A percentile compares a stretch with the other conserved stretches of the same genome.
Evolutionary conservation across 495 filamentous ascomycete species (phyloP).

Genomic region (Saxophila tyrrhenica): DNA sequence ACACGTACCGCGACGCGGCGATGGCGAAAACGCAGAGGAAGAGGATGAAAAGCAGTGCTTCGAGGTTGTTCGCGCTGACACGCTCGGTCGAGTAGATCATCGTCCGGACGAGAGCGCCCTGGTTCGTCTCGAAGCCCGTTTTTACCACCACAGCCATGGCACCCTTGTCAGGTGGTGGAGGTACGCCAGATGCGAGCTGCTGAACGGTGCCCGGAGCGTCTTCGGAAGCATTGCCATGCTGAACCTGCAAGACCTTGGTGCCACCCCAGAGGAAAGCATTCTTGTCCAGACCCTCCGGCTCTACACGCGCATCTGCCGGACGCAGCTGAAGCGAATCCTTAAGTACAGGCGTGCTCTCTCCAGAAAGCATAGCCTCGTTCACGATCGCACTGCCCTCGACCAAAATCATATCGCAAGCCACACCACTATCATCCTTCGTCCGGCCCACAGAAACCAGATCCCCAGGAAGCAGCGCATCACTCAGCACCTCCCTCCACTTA

Average conservation of each 20-base stretch:
- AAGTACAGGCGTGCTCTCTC: constrained; percentile 90
- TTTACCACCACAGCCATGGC: constrained; percentile 90
- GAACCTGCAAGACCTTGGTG: constrained; percentile 93
- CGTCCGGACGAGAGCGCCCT: constrained; percentile 91
- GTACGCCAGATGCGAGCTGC: constrained; percentile 58
- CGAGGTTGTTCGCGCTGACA: constrained; percentile 91
- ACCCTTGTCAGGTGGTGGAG: constrained; percentile 75
- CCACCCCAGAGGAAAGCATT: constrained; percentile 92
- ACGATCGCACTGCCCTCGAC: constrained; percentile 94
- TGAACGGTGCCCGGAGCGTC: constrained; percentile 52
- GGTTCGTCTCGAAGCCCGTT: constrained; percentile 97
- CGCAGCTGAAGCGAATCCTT: constrained; percentile 94
- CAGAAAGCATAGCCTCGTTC: constrained; percentile 98
- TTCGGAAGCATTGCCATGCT: constrained; percentile 60
- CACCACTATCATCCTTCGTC: constrained; percentile 92
- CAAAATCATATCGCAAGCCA: constrained; percentile 93
- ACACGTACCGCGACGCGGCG: constrained; percentile 99
- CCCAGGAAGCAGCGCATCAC: constrained; percentile 90
- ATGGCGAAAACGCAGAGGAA: constrained; percentile 94
- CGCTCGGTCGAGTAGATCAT: constrained; percentile 99
- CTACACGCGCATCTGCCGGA: constrained; percentile 70
- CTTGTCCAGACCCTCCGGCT: constrained; percentile 88
- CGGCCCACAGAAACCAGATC: constrained; percentile 89
- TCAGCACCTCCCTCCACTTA: constrained; percentile 80
- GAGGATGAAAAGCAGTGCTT: constrained; percentile 90